Percentiles rank a stretch among this genome's conserved stretches.
These are phyloP conservation scores for Thermoascus crustaceus DNA, from an alignment of 2,329 filamentous ascomycete species.

Conservation along the genomic window DNA sequence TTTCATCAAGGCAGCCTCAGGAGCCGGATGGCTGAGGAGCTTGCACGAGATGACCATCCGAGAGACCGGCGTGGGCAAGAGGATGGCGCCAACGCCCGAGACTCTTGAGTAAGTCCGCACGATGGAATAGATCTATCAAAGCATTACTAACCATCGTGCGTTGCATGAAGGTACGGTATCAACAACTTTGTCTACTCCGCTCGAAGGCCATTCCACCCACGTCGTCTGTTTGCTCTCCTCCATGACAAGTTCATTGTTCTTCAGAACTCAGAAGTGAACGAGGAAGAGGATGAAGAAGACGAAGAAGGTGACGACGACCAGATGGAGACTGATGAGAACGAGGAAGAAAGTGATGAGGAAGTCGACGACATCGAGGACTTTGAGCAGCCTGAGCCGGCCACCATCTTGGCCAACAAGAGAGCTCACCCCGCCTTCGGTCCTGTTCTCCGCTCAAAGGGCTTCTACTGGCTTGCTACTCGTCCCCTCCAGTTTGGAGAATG, in stretches of 20 bases:
- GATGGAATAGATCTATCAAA: not conserved
- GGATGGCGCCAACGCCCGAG: conserved; percentile 59
- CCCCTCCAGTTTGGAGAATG: conserved; percentile 37
- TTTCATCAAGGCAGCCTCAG: conserved; percentile 55
- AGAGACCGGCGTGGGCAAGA: conserved; percentile 47
- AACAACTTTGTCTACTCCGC: conserved; percentile 62
- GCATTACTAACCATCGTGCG: not conserved
- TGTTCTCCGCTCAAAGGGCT: conserved; percentile 37
- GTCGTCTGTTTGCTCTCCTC: conserved; percentile 32
- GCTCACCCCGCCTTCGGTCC: conserved; percentile 28
- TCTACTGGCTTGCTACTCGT: conserved; percentile 38
- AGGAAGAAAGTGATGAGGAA: conserved; percentile 9
- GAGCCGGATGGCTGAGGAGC: conserved; percentile 63
- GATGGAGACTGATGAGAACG: conserved; percentile 17
- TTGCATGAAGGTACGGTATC: conserved; percentile 50
- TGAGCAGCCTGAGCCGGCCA: conserved; percentile 23
- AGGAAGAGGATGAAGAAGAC: conserved; percentile 17
- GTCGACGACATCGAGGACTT: conserved; percentile 22
- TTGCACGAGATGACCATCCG: conserved; percentile 59
- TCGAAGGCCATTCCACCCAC: conserved; percentile 43
- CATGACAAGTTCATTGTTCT: conserved; percentile 40
- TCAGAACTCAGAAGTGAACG: conserved; percentile 28
- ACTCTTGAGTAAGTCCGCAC: conserved; percentile 50
- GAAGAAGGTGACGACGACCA: conserved; percentile 21
- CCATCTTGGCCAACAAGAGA: conserved; percentile 33